Evolutionary conservation across 2,329 filamentous ascomycete species (phyloP).

Genomic region (Talaromyces funiculosus): DNA sequence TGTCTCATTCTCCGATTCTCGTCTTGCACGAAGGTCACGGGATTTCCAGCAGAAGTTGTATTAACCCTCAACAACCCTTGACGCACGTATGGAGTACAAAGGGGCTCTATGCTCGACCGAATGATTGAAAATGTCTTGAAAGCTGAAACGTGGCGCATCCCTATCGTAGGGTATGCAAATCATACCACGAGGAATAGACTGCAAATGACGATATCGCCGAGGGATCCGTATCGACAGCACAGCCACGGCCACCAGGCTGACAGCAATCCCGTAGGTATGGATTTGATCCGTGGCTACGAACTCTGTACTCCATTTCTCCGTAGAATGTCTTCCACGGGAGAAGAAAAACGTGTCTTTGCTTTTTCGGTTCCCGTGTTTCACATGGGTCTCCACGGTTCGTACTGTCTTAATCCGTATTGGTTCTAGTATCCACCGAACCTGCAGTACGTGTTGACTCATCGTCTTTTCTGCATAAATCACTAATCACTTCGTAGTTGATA

Average conservation of each 20-base stretch:
- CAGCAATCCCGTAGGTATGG: background rate
- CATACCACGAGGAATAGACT: background rate
- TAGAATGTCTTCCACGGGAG: background rate
- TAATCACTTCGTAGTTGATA: no score
- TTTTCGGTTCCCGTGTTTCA: background rate
- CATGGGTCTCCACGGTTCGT: background rate
- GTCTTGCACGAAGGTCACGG: background rate
- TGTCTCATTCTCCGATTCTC: background rate
- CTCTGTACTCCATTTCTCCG: background rate
- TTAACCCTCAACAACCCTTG: background rate
- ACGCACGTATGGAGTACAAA: background rate
- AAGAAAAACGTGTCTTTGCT: background rate
- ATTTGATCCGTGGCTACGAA: background rate
- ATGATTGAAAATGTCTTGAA: background rate
- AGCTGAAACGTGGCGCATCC: background rate
- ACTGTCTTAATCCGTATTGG: background rate
- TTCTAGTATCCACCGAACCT: background rate
- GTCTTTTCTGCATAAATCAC: no score
- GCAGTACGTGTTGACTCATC: background rate
- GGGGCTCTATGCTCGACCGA: background rate
- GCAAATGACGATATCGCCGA: background rate
- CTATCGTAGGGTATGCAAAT: background rate
- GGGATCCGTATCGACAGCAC: background rate
- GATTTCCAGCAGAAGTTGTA: background rate
- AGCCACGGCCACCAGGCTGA: background rate